Base-by-base conservation (phyloP, 768 basidiomycete species). In the Boletus edulis region DNA sequence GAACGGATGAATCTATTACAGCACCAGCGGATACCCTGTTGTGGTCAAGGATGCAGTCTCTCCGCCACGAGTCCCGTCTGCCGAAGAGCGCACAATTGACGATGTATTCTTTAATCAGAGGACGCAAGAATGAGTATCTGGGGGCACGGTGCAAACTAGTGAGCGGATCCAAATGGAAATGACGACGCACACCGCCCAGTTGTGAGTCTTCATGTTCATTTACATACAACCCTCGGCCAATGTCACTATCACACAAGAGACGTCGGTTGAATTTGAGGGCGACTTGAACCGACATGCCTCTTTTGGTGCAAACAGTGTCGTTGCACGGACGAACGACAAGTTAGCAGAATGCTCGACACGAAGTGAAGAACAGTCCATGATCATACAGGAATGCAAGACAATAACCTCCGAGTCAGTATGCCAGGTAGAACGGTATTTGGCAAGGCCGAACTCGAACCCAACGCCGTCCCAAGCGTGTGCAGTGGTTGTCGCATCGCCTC, bases 201-300 rank as follows among this genome's bases (percentile, higher is more conserved):
- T 4, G 59, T 62, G 40, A 62, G 61, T 42, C 15, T 17, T 35
- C 4, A 4, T 7, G 4, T n/a, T 41, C 7, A 20, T 38, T 18
- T 24, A 22, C 14, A 3, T 38, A 15, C 14, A 5, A 20, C 14
- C 29, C 10, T 49, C 3, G 17, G 14, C 41, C 51, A 41, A 62
- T 13, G 10, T 34, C 5, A 27, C 39, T 18, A 62, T 29, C 29
- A 29, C 29, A 29, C 29, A 8, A 29, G 43, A 41, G 12, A 12
- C 32, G 2, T 17, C 17, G n/a, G 31, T 17, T 10, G 29, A 29
- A 29, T 29, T 9, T 0, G 22, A 45, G 14, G 18, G 10, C 15
- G 13, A 8, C 29, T 45, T 7, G 12, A 27, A 12, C 10, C 50
- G 32, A 14, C 9, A 35, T 20, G 2, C 7, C 3, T 53, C 51